These are phyloP conservation scores for Aspergillus terreus DNA, from an alignment of 2,329 filamentous ascomycete genomes.

Conservation along the genomic window DNA sequence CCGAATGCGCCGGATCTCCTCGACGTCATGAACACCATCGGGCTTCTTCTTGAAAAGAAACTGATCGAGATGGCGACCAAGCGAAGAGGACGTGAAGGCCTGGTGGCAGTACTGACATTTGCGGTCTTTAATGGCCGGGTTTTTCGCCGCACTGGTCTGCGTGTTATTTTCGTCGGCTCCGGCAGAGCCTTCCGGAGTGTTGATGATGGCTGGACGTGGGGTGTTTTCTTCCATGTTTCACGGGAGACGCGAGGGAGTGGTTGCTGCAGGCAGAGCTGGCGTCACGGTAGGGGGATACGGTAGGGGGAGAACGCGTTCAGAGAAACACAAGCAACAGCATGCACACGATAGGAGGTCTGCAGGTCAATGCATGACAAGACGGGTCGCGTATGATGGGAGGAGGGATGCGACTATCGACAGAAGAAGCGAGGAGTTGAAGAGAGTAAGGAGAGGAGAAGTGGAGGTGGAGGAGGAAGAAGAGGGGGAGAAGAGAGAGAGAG, in stretches of 20 bases:
- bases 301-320: slow-evolving; percentile 12
- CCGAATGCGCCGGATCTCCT: slow-evolving; percentile 78
- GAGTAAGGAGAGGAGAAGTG: slow-evolving; percentile 5
- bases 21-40: slow-evolving; percentile 86
- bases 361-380: slow-evolving; percentile 18
- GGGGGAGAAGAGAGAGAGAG: not conserved
- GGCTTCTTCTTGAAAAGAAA: slow-evolving; percentile 94
- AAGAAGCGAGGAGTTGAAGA: not conserved
- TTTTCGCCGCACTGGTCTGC: slow-evolving; percentile 29
- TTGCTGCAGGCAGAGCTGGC: slow-evolving; percentile 2
- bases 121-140: slow-evolving; percentile 71
- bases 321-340: slow-evolving; percentile 8
- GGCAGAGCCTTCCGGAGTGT: slow-evolving; percentile 39
- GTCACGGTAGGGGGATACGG: not conserved
- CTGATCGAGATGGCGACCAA: slow-evolving; percentile 88
- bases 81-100: slow-evolving; percentile 86
- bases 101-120: slow-evolving; percentile 84
- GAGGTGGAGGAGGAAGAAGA: slow-evolving; percentile 4
- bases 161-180: slow-evolving; percentile 31
- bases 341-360: slow-evolving; percentile 9
- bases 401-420: not conserved
- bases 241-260: slow-evolving; percentile 8
- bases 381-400: slow-evolving; percentile 3
- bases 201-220: slow-evolving; percentile 31
- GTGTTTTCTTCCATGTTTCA: slow-evolving; percentile 22